Evolutionary conservation across 768 basidiomycete genomes (phyloP).

Genomic region (Cubamyces sp.): DNA sequence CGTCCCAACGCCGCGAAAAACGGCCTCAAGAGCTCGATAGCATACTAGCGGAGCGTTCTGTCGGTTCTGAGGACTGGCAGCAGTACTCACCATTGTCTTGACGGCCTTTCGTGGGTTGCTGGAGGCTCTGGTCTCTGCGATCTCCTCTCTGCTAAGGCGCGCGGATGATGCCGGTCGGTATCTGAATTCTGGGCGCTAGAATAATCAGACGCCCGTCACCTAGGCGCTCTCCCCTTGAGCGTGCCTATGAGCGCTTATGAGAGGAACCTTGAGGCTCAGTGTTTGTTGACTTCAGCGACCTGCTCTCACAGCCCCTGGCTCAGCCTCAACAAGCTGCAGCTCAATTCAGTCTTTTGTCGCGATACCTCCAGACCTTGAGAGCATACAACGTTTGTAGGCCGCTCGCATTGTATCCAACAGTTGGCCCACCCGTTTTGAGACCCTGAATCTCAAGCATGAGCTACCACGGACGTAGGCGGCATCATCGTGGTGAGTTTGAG

Average conservation of each 20-base stretch:
- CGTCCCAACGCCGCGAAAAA: constrained; percentile 6
- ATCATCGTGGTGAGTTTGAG: constrained; percentile 31
- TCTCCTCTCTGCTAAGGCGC: constrained; percentile 14
- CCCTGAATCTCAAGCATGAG: constrained; percentile 25
- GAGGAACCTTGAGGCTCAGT: not conserved
- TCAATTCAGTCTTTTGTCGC: constrained; percentile 8
- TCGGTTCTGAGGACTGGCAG: constrained; percentile 1
- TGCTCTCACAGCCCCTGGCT: constrained; percentile 1
- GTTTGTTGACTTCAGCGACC: not conserved
- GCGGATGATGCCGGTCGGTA: constrained; percentile 23
- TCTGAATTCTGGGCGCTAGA: constrained; percentile 16
- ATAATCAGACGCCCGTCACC: no score
- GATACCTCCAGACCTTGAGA: not conserved
- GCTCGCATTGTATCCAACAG: not conserved
- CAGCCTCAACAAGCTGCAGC: constrained; percentile 4
- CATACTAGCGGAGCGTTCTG: constrained; percentile 1
- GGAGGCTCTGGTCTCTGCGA: constrained; percentile 15
- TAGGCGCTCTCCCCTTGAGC: no score
- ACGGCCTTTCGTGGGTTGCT: constrained; percentile 35
- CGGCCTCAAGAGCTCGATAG: not conserved
- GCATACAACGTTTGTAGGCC: not conserved
- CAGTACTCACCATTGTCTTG: constrained; percentile 38
- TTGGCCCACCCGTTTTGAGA: not conserved
- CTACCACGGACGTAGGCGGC: constrained; percentile 30
- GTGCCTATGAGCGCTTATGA: no score